Conservation (phyloP, 768 basidiomycete genomes). For the Phanerochaete carnosa region DNA sequence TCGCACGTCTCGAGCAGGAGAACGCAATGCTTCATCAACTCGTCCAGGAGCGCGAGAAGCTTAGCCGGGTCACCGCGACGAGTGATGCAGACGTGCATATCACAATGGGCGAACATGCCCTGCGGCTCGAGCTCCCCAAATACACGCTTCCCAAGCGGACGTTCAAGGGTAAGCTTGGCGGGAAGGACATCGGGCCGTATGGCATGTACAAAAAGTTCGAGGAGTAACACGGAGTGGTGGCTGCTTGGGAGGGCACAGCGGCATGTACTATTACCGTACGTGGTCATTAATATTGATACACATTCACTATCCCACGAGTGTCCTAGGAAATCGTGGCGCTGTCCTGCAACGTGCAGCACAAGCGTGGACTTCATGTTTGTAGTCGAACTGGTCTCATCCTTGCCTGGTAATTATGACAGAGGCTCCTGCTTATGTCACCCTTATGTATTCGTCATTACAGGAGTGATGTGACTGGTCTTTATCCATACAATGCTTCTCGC, state of each 20-base stretch:
- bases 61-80: background rate
- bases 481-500: no score
- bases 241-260: background rate
- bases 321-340: no score
- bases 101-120: slow-evolving; percentile 25
- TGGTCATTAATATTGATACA: background rate
- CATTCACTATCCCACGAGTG: background rate
- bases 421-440: no score
- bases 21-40: slow-evolving; percentile 78
- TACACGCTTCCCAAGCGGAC: slow-evolving; percentile 3
- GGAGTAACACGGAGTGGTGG: background rate
- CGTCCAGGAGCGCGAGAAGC: slow-evolving; percentile 28
- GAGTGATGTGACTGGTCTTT: no score
- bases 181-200: slow-evolving; percentile 12
- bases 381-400: no score
- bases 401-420: no score
- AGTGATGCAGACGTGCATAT: background rate
- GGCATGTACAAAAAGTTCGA: slow-evolving; percentile 15
- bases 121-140: slow-evolving; percentile 5
- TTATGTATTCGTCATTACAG: no score
- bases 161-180: slow-evolving; percentile 9
- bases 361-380: no score
- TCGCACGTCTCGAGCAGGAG: slow-evolving; percentile 82
- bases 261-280: no score
- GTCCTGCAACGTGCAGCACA: no score